Conservation (phyloP, 306 rosid species). For the Fagus crenata region DNA sequence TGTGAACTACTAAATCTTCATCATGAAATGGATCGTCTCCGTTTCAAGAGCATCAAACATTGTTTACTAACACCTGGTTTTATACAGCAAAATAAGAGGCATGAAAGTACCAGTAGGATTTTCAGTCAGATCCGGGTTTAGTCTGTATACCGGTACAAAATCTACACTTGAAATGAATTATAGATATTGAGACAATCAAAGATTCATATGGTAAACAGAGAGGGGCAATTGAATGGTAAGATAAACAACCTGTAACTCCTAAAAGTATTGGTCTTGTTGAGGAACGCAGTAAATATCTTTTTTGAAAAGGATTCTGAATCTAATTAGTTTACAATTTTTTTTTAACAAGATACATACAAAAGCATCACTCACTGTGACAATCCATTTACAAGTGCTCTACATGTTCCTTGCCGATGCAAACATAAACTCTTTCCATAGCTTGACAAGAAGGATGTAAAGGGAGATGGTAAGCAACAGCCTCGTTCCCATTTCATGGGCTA, state of each 20-base stretch:
- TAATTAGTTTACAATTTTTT: no score
- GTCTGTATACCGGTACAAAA: neutral
- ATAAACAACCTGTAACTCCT: neutral
- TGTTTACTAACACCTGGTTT: neutral
- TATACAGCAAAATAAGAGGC: neutral
- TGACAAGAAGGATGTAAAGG: neutral
- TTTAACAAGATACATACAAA: neutral
- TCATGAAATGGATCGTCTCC: no score
- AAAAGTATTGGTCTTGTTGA: neutral
- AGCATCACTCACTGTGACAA: constrained; percentile 1
- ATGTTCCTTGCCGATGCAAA: neutral
- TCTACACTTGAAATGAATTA: neutral
- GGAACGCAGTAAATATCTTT: neutral
- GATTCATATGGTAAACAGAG: neutral
- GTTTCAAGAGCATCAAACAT: no score
- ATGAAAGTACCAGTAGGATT: neutral
- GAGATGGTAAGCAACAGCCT: neutral
- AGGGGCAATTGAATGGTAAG: neutral
- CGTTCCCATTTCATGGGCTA: neutral
- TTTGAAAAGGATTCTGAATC: neutral
- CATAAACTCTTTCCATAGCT: neutral
- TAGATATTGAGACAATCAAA: neutral
- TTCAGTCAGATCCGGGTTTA: neutral
- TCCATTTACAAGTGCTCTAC: neutral
- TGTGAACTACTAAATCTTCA: no score